These are phyloP conservation scores for Rugonectria rugulosa DNA, from an alignment of 2,329 filamentous ascomycete species.

Conservation along the genomic window DNA sequence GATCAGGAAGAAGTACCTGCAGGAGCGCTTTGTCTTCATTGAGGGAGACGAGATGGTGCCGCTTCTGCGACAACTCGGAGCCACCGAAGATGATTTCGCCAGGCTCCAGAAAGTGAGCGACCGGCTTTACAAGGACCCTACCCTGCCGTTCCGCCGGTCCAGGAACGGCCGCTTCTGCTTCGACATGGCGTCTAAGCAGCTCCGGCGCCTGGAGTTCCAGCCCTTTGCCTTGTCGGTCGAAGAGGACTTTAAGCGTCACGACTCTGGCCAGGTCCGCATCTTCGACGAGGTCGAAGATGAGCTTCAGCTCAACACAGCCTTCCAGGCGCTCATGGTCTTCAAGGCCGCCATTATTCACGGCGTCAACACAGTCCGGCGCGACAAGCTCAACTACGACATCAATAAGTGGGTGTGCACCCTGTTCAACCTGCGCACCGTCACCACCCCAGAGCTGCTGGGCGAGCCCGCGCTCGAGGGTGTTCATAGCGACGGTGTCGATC, in stretches of 20 bases:
- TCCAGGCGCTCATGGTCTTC: slow-evolving; percentile 42
- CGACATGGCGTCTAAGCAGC: slow-evolving; percentile 30
- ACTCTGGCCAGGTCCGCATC: slow-evolving; percentile 34
- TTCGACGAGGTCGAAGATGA: slow-evolving; percentile 38
- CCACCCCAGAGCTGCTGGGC: slow-evolving; percentile 31
- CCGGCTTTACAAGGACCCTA: slow-evolving; percentile 33
- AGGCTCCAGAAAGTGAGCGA: slow-evolving; percentile 32
- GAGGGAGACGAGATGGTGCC: slow-evolving; percentile 34
- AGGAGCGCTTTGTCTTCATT: slow-evolving; percentile 35
- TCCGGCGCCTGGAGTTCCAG: slow-evolving; percentile 39
- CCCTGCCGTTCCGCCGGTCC: slow-evolving; percentile 34
- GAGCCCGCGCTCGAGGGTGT: slow-evolving; percentile 42
- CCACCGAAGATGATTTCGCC: slow-evolving; percentile 35
- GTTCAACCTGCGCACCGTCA: slow-evolving; percentile 39
- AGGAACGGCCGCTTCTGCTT: slow-evolving; percentile 37
- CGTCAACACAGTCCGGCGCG: slow-evolving; percentile 25
- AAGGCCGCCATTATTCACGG: slow-evolving; percentile 38
- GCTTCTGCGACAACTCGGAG: slow-evolving; percentile 33
- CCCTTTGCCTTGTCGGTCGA: slow-evolving; percentile 36
- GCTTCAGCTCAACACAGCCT: slow-evolving; percentile 39
- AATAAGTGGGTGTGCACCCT: slow-evolving; percentile 36
- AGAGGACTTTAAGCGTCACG: slow-evolving; percentile 41
- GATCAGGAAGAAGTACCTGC: slow-evolving; percentile 27
- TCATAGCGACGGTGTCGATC: slow-evolving; percentile 41
- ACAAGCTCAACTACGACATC: slow-evolving; percentile 36